Percentiles rank a stretch among this genome's conserved stretches.
phyloP scores from a whole-genome alignment of 2,329 filamentous ascomycete genomes.

The Colletotrichum sp. region DNA sequence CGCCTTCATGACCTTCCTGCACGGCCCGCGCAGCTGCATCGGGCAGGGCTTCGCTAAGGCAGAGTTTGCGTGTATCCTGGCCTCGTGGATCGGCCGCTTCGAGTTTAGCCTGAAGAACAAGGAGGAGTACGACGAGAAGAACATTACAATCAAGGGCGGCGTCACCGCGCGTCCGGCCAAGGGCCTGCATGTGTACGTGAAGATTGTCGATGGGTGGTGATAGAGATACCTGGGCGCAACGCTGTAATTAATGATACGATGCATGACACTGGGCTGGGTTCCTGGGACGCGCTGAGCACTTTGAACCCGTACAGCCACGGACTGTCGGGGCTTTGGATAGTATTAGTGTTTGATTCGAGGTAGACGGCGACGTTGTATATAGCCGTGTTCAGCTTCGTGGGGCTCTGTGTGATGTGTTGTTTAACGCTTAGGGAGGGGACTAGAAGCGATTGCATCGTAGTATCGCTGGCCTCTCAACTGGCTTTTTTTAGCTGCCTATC shows the following conservation, averaged over 20 bases:
- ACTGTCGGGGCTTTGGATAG: neutral
- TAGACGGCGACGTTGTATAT: neutral
- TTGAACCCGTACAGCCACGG: neutral
- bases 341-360: neutral
- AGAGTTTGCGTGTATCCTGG: constrained; percentile 85
- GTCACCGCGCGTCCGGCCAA: constrained; percentile 76
- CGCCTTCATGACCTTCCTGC: constrained; percentile 80
- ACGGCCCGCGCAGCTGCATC: constrained; percentile 87
- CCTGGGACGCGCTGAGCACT: neutral
- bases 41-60: constrained; percentile 80
- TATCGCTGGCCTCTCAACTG: too few relatives aligned
- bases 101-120: constrained; percentile 62
- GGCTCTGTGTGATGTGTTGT: too few relatives aligned
- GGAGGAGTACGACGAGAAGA: constrained; percentile 69
- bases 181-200: constrained; percentile 74
- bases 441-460: too few relatives aligned
- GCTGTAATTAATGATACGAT: neutral
- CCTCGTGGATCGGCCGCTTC: constrained; percentile 78
- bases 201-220: constrained; percentile 45
- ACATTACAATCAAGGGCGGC: constrained; percentile 70
- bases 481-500: too few relatives aligned
- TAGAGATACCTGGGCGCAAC: neutral
- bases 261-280: neutral
- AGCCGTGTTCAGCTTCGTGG: neutral
- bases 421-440: too few relatives aligned